A percentile compares a stretch with the other conserved stretches of the same genome.
Conservation (phyloP, 495 filamentous ascomycete genomes). For the Aspergillus indologenus region DNA sequence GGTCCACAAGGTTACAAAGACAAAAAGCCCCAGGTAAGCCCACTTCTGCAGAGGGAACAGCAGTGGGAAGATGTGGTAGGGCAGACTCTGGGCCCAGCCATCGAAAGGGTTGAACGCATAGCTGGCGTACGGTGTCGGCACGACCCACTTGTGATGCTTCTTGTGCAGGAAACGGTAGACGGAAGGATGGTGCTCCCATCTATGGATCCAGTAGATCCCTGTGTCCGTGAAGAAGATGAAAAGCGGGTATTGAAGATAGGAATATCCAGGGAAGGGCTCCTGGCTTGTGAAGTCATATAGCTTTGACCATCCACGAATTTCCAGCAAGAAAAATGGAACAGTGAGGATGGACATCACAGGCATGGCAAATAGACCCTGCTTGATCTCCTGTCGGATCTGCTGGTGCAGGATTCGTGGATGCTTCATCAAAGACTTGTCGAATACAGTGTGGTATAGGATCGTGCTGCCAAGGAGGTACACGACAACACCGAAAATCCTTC, state of each 20-base stretch:
- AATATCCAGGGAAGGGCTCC: conserved; percentile 69
- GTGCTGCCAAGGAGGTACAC: conserved; percentile 75
- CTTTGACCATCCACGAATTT: conserved; percentile 79
- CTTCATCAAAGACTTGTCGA: conserved; percentile 77
- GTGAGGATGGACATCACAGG: conserved; percentile 80
- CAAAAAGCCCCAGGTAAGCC: conserved; percentile 77
- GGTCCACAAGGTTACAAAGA: conserved; percentile 94
- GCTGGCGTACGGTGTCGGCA: conserved; percentile 87
- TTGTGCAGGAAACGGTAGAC: conserved; percentile 90
- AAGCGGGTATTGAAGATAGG: conserved; percentile 77
- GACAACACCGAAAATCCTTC: conserved; percentile 53
- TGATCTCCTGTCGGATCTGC: conserved; percentile 80
- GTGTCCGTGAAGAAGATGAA: conserved; percentile 91
- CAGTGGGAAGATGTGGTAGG: conserved; percentile 90
- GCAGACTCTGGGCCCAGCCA: conserved; percentile 84
- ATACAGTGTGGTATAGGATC: conserved; percentile 80
- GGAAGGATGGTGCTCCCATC: conserved; percentile 72
- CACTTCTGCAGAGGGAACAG: conserved; percentile 89
- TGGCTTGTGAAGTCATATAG: conserved; percentile 74
- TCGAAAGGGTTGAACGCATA: conserved; percentile 94
- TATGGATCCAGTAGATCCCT: conserved; percentile 91
- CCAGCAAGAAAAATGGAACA: conserved; percentile 71
- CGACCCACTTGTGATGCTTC: conserved; percentile 97
- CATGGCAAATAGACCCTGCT: conserved; percentile 64
- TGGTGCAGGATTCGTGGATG: conserved; percentile 92